Evolutionary conservation across 345 rosid species (phyloP).

Genomic region (Cardamine chenopodiifolia): DNA sequence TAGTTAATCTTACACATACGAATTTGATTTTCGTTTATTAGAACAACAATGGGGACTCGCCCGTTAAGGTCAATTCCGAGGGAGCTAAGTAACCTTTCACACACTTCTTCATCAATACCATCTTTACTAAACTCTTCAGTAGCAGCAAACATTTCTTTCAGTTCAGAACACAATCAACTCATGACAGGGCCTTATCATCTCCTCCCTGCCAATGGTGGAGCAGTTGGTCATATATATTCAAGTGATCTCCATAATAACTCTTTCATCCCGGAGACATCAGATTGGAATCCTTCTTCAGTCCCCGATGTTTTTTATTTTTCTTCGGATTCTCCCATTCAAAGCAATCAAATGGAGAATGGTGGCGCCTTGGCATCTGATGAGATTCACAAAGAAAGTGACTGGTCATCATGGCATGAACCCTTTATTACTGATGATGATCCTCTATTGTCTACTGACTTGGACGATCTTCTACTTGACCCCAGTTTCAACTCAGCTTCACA

Average conservation of each 20-base stretch:
- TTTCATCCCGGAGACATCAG: slow-evolving; percentile 51
- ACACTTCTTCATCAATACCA: slow-evolving; percentile 56
- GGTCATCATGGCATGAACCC: slow-evolving; percentile 81
- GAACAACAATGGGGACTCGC: slow-evolving; percentile 63
- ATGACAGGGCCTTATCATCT: slow-evolving; percentile 48
- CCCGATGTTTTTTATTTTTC: slow-evolving; percentile 61
- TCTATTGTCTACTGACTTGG: slow-evolving; percentile 55
- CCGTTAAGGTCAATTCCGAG: slow-evolving; percentile 57
- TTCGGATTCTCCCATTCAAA: slow-evolving; percentile 46
- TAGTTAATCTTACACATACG: not conserved
- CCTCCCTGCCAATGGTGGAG: slow-evolving; percentile 49
- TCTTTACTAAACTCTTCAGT: slow-evolving; percentile 52
- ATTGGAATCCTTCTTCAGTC: slow-evolving; percentile 58
- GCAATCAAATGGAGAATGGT: slow-evolving; percentile 56
- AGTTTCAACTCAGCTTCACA: slow-evolving; percentile 57
- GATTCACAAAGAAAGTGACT: slow-evolving; percentile 59
- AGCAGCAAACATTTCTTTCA: slow-evolving; percentile 52
- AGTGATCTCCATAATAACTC: slow-evolving; percentile 60
- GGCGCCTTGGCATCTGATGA: slow-evolving; percentile 48
- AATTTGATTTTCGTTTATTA: slow-evolving; percentile 26
- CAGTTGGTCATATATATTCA: slow-evolving; percentile 68
- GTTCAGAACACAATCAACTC: slow-evolving; percentile 49
- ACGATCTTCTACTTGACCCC: slow-evolving; percentile 62
- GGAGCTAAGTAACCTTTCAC: slow-evolving; percentile 50
- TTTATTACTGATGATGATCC: slow-evolving; percentile 68